These are phyloP conservation scores for Fusarium palustre DNA, from an alignment of 2,329 filamentous ascomycete genomes.

Conservation along the genomic window DNA sequence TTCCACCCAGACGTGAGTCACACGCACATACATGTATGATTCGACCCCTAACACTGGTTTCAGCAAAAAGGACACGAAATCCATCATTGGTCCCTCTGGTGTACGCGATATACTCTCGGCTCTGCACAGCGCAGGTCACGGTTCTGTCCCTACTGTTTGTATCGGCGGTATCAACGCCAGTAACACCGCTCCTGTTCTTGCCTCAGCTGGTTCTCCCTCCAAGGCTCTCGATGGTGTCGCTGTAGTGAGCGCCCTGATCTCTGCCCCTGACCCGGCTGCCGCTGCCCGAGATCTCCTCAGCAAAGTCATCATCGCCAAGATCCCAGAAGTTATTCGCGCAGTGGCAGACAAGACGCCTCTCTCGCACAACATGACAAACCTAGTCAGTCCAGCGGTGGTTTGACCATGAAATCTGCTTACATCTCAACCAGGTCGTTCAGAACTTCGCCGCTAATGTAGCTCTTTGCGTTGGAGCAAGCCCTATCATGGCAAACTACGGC, in stretches of 20 bases:
- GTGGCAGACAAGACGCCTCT: conserved; percentile 76
- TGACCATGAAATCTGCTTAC: not conserved
- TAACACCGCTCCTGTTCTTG: conserved; percentile 80
- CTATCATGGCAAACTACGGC: conserved; percentile 93
- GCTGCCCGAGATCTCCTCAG: conserved; percentile 69
- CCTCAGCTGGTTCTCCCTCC: conserved; percentile 67
- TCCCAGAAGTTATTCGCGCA: conserved; percentile 64
- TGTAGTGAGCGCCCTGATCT: conserved; percentile 89
- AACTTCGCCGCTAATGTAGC: conserved; percentile 95
- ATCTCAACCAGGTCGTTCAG: conserved; percentile 73
- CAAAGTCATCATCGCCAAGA: conserved; percentile 62
- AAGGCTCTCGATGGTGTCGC: conserved; percentile 84
- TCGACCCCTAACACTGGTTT: conserved; percentile 6
- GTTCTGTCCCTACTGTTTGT: conserved; percentile 74
- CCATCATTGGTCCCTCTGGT: conserved; percentile 67
- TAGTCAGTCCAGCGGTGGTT: conserved; percentile 59
- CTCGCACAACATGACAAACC: conserved; percentile 97
- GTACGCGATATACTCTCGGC: conserved; percentile 64
- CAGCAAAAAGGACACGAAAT: conserved; percentile 87
- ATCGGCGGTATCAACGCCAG: conserved; percentile 88
- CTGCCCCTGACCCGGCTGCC: conserved; percentile 72
- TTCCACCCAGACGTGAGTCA: conserved; percentile 78
- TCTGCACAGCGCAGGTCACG: conserved; percentile 63
- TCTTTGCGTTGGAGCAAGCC: conserved; percentile 84
- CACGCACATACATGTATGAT: not conserved